phyloP scores from a whole-genome alignment of 192 early-diverging fungal genomes.

The Entophlyctis helioformis region DNA sequence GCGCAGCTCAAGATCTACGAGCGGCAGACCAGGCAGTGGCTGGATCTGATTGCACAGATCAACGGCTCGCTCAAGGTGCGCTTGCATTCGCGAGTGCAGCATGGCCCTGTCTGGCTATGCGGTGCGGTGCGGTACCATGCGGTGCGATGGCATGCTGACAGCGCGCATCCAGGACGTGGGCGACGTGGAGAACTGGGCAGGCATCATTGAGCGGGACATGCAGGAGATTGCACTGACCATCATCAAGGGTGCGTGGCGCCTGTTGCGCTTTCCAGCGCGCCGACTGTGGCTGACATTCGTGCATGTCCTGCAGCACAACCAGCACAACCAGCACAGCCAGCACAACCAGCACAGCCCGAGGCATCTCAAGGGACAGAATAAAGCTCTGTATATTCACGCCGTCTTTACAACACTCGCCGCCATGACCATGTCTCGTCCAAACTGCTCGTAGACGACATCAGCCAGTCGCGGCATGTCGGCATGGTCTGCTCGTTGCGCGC shows the following conservation, averaged over 20 bases:
- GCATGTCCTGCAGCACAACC: too few species aligned
- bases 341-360: too few species aligned
- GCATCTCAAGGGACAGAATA: too few species aligned
- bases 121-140: background rate
- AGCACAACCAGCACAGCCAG: too few species aligned
- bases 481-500: too few species aligned
- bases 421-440: conserved; percentile 45
- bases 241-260: too few species aligned
- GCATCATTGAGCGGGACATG: conserved; percentile 76
- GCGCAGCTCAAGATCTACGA: conserved; percentile 32
- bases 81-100: background rate
- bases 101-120: background rate
- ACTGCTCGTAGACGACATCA: conserved; percentile 22
- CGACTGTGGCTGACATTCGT: too few species aligned
- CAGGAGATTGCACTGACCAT: conserved; percentile 31
- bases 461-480: conserved; percentile 4
- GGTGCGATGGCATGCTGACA: background rate
- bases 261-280: too few species aligned
- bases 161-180: conserved; percentile 55
- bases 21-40: conserved; percentile 68
- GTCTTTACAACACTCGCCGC: too few species aligned
- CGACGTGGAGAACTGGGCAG: conserved; percentile 76
- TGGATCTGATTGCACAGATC: conserved; percentile 59
- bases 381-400: too few species aligned
- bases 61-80: conserved; percentile 67